Conservation (phyloP, 2,329 filamentous ascomycete genomes). For the Xylariaceae sp. region DNA sequence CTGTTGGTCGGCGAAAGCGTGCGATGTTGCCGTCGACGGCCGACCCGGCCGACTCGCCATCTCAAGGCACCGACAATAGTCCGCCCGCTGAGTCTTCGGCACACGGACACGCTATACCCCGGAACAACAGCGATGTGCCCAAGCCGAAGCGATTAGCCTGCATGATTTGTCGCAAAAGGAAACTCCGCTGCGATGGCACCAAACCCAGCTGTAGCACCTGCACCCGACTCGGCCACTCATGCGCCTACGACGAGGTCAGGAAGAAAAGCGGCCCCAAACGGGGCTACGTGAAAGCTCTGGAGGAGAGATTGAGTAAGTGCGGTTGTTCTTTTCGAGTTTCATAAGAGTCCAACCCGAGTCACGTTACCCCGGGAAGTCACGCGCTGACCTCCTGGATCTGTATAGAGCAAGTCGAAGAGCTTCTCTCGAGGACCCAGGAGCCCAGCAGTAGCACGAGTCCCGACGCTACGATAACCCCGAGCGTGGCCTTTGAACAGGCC, state of each 20-base stretch:
- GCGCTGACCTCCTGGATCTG: constrained; percentile 20
- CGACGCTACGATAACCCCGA: constrained; percentile 35
- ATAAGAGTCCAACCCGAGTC: neutral
- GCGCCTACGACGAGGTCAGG: constrained; percentile 85
- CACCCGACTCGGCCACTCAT: constrained; percentile 76
- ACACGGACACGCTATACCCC: constrained; percentile 35
- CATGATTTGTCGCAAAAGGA: constrained; percentile 87
- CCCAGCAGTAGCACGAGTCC: constrained; percentile 34
- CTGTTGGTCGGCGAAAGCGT: neutral
- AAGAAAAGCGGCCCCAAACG: constrained; percentile 93
- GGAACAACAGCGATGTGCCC: constrained; percentile 55
- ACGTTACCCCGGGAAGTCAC: neutral
- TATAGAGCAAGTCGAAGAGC: constrained; percentile 84
- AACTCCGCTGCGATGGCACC: constrained; percentile 81
- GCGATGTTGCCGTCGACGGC: constrained; percentile 23
- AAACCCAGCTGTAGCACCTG: constrained; percentile 86
- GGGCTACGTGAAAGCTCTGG: constrained; percentile 89
- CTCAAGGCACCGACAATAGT: constrained; percentile 37
- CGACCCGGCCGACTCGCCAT: constrained; percentile 31
- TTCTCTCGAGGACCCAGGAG: constrained; percentile 72
- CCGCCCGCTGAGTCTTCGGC: constrained; percentile 34
- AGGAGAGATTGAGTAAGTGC: constrained; percentile 79
- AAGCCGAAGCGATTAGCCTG: constrained; percentile 93
- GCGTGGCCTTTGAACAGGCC: constrained; percentile 32
- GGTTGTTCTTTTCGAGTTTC: constrained; percentile 16